These are phyloP conservation scores for Austroboletus niveus DNA, from an alignment of 1,284 basidiomycete species.

Conservation along the genomic window DNA sequence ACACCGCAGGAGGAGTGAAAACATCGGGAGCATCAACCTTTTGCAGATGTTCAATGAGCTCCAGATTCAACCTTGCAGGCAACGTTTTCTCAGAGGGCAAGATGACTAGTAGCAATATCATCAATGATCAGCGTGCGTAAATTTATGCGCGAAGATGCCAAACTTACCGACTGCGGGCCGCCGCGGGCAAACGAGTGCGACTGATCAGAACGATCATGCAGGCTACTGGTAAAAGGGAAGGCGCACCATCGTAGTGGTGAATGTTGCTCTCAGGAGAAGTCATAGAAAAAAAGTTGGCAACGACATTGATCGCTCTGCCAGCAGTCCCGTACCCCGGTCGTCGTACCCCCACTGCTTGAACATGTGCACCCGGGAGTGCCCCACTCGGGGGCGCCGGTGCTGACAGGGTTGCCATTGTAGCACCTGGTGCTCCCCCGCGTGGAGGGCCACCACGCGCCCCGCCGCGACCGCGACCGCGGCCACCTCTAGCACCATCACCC, in stretches of 20 bases:
- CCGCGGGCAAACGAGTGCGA: not conserved
- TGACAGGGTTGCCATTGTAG: conserved; percentile 30
- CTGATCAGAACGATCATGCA: conserved; percentile 19
- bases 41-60: conserved; percentile 62
- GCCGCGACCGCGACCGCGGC: conserved; percentile 22
- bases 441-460: conserved; percentile 27
- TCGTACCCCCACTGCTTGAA: conserved; percentile 61
- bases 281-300: conserved; percentile 63
- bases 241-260: conserved; percentile 72
- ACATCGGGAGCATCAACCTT: conserved; percentile 50
- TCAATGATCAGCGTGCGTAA: conserved; percentile 9
- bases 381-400: conserved; percentile 29
- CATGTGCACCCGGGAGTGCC: conserved; percentile 40
- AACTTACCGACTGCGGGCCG: conserved; percentile 54
- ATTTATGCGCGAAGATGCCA: not conserved
- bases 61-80: conserved; percentile 64
- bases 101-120: conserved; percentile 44
- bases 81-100: conserved; percentile 62
- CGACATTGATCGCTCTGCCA: conserved; percentile 52
- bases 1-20: conserved; percentile 65
- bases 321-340: conserved; percentile 59
- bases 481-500: conserved; percentile 24
- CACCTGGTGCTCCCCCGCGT: conserved; percentile 31
- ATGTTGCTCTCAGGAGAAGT: conserved; percentile 60
- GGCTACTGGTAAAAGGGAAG: conserved; percentile 17